These are phyloP conservation scores for Cephalotrichum gorgonifer DNA, from an alignment of 2,329 filamentous ascomycete species.

Conservation along the genomic window DNA sequence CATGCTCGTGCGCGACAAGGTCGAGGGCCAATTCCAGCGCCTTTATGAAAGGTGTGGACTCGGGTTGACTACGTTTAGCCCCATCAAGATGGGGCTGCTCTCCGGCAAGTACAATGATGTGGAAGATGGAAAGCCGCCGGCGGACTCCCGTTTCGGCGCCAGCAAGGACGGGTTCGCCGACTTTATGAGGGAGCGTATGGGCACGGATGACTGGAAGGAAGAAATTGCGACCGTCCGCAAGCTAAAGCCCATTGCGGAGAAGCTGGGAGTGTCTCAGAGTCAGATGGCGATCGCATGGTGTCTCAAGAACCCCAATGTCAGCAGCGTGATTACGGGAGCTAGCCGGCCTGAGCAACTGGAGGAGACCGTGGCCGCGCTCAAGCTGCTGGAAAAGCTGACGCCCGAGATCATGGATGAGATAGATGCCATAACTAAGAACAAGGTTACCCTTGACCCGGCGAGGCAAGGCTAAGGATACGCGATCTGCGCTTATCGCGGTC, in stretches of 20 bases:
- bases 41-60: slow-evolving; percentile 48
- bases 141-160: slow-evolving; percentile 46
- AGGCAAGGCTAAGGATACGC: slow-evolving; percentile 8
- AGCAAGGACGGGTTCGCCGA: slow-evolving; percentile 47
- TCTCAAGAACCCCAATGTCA: slow-evolving; percentile 42
- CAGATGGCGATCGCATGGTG: slow-evolving; percentile 43
- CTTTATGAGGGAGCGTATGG: slow-evolving; percentile 35
- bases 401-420: slow-evolving; percentile 40
- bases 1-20: slow-evolving; percentile 48
- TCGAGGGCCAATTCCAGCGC: slow-evolving; percentile 53
- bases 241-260: slow-evolving; percentile 42
- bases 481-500: too few relatives aligned
- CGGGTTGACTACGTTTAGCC: slow-evolving; percentile 53
- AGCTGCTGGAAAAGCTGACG: slow-evolving; percentile 35
- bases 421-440: slow-evolving; percentile 27
- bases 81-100: slow-evolving; percentile 46
- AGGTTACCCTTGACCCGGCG: slow-evolving; percentile 6
- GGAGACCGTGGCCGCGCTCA: slow-evolving; percentile 36
- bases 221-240: slow-evolving; percentile 33
- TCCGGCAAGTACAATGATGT: slow-evolving; percentile 56
- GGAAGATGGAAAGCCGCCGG: slow-evolving; percentile 36
- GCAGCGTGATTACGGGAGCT: slow-evolving; percentile 41
- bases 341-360: slow-evolving; percentile 39
- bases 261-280: slow-evolving; percentile 40
- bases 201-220: slow-evolving; percentile 39